Conservation (phyloP, 352 stramenopile species). For the Pythium insidiosum region DNA sequence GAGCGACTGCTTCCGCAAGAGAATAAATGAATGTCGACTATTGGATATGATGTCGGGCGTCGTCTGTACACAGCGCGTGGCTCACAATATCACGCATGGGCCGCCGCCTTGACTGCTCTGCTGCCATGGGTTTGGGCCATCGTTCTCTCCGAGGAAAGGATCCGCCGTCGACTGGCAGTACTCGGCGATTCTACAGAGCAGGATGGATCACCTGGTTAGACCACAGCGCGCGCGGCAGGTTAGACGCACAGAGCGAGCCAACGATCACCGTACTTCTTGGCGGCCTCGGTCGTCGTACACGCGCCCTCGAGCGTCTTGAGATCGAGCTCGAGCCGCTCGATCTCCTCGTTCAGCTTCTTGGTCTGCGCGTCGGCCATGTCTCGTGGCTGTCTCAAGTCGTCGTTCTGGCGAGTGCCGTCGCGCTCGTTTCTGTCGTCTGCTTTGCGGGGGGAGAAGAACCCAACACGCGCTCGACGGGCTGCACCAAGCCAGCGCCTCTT, state of each 20-base stretch:
- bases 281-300: constrained; percentile 70
- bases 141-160: constrained; percentile 71
- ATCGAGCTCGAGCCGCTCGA: constrained; percentile 67
- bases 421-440: background rate
- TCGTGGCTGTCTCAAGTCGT: too few relatives aligned
- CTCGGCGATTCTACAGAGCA: constrained; percentile 43
- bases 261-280: constrained; percentile 49
- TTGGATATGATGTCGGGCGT: too few relatives aligned
- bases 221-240: too few relatives aligned
- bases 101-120: constrained; percentile 50
- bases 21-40: too few relatives aligned
- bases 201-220: too few relatives aligned
- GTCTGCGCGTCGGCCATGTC: constrained; percentile 43
- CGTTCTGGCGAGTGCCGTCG: background rate
- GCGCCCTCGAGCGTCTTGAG: constrained; percentile 72
- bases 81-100: constrained; percentile 54
- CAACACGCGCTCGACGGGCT: too few relatives aligned
- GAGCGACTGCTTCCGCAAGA: constrained; percentile 19
- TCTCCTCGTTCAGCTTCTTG: constrained; percentile 78
- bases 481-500: too few relatives aligned
- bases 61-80: constrained; percentile 1
- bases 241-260: too few relatives aligned
- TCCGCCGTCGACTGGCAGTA: constrained; percentile 69
- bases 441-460: background rate
- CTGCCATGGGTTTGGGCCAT: constrained; percentile 67